Base-by-base conservation (phyloP, 2,329 filamentous ascomycete species). In the Neurospora crassa region DNA sequence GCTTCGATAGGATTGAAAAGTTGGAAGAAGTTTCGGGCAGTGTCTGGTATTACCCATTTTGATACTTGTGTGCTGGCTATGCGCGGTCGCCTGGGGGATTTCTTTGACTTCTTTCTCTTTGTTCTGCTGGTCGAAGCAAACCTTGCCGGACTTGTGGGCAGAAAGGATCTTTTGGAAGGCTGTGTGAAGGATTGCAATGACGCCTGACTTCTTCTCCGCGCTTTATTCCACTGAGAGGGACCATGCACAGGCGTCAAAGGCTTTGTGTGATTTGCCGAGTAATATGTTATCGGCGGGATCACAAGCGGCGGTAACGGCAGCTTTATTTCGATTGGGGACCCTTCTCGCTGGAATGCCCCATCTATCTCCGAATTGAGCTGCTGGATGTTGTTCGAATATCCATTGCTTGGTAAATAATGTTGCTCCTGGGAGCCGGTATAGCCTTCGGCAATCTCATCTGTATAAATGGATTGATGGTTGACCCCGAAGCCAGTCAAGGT, bases 11-110 rank as follows among this genome's bases (percentile, higher is more conserved):
- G 83, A 73, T 83, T 83, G 76, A 90, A 88, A 67, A 86, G 81
- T 63, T 85, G 85, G 20, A 90, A 83, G 12, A 88, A 80, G 40
- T 87, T 87, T n/a, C 85, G 82, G 75, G 90, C 82, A 73, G 87
- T 88, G 69, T 87, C 85, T 0, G 86, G 82, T 40, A 89, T 77
- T 16, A 83, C 84, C 85, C 87, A 87, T 78, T 84, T 81, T 63
- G 84, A 77, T 29, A 77, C 78, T n/a, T 76, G 77, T 73, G 78
- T 80, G 67, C 70, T 71, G 68, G 74, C 72, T 37, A 79, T 71
- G 71, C 71, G 73, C 68, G 72, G 72, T 41, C 72, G 70, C 68
- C 78, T 76, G 68, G 77, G 75, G 5, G 77, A 74, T 76, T 83
- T 84, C 73, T 81, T 83, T 4, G 80, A 81, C 71, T 80, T 82